Base-by-base conservation (phyloP, 495 filamentous ascomycete species). In the Daldinia decipiens region DNA sequence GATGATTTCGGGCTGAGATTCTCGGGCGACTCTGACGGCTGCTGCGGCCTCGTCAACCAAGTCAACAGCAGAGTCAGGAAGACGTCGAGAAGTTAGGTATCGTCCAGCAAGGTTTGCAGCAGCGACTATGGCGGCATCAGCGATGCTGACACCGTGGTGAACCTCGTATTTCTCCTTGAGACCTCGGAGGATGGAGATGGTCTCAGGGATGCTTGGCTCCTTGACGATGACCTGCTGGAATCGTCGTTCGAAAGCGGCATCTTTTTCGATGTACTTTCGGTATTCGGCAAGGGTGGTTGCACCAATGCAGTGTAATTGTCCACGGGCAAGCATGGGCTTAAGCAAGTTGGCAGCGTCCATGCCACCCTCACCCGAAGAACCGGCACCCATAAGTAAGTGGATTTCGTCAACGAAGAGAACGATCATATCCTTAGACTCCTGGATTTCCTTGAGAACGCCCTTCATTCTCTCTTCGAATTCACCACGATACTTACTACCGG, bases 391-490 rank as follows among this genome's bases (percentile, higher is more conserved):
- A 59, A 99, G 88, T 17, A 99, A 87, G 82, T 99, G 95, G 55
- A 99, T 99, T 76, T 99, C 95, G 76, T 99, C 95, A 68, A 99
- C 94, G 71, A 99, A 99, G 31, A 99, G 88, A 53, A 99, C 89
- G 64, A 99, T 97, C 83, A 93, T 97, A 29, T 99, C 93, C 77
- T 95, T 94, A n/a, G 93, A 93, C 59, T 98, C 92, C 60, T 93
- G 87, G 56, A 99, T 97, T 77, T 99, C 95, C 78, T 98, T 98
- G 61, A 99, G 83, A 17, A 99, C 94, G 12, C 95, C 93, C 85
- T 99, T 99, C 94, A 99, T 97, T 65, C 95, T 87, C 82, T 99
- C 95, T 78, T 99, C 95, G 72, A 99, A 99, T 79, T 99, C 95
- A 78, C 95, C 95, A 52, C 95, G 87, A 83, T 95, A 99, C 79